These are phyloP conservation scores for Canna indica DNA, from an alignment of 176 grass and related monocot species.

Conservation along the genomic window DNA sequence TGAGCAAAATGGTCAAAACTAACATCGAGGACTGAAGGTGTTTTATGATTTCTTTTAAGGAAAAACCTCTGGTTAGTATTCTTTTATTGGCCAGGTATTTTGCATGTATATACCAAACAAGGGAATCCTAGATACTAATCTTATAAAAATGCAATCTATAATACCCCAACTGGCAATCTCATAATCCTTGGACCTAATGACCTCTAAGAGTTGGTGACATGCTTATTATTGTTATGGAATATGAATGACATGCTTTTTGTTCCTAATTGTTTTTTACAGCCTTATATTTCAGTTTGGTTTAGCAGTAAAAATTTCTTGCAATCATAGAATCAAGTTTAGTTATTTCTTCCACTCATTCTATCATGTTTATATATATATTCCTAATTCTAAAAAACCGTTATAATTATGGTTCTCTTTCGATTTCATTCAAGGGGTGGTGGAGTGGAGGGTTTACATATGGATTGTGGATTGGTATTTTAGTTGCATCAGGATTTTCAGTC, in stretches of 20 bases:
- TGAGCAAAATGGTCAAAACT: no score
- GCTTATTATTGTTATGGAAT: background rate
- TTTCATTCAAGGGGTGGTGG: conserved; percentile 64
- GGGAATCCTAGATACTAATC: no score
- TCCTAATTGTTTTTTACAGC: background rate
- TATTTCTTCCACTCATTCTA: background rate
- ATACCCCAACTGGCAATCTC: no score
- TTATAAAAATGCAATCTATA: no score
- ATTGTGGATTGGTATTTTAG: conserved; percentile 84
- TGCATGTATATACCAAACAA: no score
- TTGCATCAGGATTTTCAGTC: conserved; percentile 80
- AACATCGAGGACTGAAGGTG: no score
- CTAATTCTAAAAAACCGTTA: background rate
- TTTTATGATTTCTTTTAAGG: no score
- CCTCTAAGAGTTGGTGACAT: no score
- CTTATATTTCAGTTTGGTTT: background rate
- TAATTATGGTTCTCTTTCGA: background rate
- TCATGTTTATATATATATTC: background rate
- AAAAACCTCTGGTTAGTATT: no score
- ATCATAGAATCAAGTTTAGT: no score
- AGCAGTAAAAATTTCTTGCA: background rate
- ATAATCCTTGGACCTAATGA: no score
- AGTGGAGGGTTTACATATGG: conserved; percentile 91
- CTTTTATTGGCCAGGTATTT: no score
- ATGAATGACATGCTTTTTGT: background rate